Percentiles rank a stretch among this genome's conserved stretches.
Conservation (phyloP, 306 rosid genomes). For the Mimosa bimucronata region DNA sequence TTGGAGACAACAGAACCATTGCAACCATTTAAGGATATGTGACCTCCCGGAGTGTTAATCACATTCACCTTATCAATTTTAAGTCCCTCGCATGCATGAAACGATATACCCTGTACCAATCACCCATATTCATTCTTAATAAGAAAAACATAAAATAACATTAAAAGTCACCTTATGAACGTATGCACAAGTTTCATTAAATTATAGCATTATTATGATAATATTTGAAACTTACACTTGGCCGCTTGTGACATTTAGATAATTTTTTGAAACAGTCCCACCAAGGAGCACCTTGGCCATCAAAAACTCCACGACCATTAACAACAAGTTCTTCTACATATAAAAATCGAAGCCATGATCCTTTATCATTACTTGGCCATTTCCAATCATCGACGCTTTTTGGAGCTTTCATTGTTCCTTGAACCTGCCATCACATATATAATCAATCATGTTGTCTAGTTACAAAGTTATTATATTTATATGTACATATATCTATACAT, state of each 20-base stretch:
- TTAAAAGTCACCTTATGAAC: too few relatives aligned
- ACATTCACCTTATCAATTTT: slow-evolving; percentile 18
- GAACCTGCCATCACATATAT: slow-evolving; percentile 28
- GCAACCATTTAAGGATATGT: slow-evolving; percentile 39
- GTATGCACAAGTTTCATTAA: too few relatives aligned
- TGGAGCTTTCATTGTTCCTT: slow-evolving; percentile 49
- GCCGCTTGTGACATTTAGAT: neutral
- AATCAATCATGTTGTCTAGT: too few relatives aligned
- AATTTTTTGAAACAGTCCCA: slow-evolving; percentile 29
- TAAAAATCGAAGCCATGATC: slow-evolving; percentile 37
- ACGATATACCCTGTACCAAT: slow-evolving; percentile 38
- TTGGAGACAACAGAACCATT: neutral
- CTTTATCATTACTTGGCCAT: neutral
- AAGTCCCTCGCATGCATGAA: slow-evolving; percentile 32
- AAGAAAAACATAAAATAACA: too few relatives aligned
- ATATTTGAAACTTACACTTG: slow-evolving; percentile 36
- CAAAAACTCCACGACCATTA: slow-evolving; percentile 47
- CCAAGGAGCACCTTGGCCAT: slow-evolving; percentile 64
- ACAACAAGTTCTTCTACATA: slow-evolving; percentile 39
- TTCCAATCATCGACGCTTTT: slow-evolving; percentile 29
- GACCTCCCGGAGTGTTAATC: slow-evolving; percentile 45
- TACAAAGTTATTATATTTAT: too few relatives aligned
- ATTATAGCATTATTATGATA: too few relatives aligned
- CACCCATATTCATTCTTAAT: neutral
- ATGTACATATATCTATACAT: too few relatives aligned